These are phyloP conservation scores for Aspergillus ellipticus DNA, from an alignment of 495 filamentous ascomycete genomes.

Conservation along the genomic window DNA sequence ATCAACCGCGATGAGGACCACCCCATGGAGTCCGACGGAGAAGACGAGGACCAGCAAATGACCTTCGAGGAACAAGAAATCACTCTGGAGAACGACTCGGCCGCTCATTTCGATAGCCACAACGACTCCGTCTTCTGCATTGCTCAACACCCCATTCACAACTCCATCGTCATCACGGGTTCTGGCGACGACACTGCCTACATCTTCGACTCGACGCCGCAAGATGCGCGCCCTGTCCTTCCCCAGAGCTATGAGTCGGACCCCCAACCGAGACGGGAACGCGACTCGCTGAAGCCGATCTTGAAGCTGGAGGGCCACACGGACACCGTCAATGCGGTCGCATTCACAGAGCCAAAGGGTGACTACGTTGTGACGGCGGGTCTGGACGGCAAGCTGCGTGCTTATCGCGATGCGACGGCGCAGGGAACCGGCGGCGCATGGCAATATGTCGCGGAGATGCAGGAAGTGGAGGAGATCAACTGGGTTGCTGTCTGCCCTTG, in stretches of 20 bases:
- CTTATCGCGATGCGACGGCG: constrained; percentile 44
- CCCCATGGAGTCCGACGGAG: constrained; percentile 64
- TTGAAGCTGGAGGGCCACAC: constrained; percentile 79
- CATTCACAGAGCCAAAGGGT: constrained; percentile 78
- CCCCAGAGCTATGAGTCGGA: constrained; percentile 70
- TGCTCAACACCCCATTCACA: constrained; percentile 79
- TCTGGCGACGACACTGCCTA: constrained; percentile 82
- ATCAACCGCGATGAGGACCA: constrained; percentile 65
- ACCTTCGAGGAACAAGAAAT: constrained; percentile 69
- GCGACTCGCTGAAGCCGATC: constrained; percentile 57
- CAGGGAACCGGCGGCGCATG: constrained; percentile 46
- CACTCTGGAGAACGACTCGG: constrained; percentile 79
- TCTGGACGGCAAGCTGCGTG: constrained; percentile 70
- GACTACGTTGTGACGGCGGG: constrained; percentile 83
- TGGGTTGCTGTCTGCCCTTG: constrained; percentile 80
- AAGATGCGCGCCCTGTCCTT: constrained; percentile 58
- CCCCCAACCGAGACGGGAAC: constrained; percentile 53
- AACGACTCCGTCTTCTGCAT: constrained; percentile 89
- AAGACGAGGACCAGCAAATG: constrained; percentile 53
- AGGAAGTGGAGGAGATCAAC: constrained; percentile 93
- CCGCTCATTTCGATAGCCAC: constrained; percentile 86
- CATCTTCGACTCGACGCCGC: constrained; percentile 68
- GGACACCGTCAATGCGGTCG: constrained; percentile 81
- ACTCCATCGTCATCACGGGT: constrained; percentile 78
- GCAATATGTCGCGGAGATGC: constrained; percentile 62